Base-by-base conservation (phyloP, 2,329 filamentous ascomycete genomes). In the Aspergillus chevalieri region DNA sequence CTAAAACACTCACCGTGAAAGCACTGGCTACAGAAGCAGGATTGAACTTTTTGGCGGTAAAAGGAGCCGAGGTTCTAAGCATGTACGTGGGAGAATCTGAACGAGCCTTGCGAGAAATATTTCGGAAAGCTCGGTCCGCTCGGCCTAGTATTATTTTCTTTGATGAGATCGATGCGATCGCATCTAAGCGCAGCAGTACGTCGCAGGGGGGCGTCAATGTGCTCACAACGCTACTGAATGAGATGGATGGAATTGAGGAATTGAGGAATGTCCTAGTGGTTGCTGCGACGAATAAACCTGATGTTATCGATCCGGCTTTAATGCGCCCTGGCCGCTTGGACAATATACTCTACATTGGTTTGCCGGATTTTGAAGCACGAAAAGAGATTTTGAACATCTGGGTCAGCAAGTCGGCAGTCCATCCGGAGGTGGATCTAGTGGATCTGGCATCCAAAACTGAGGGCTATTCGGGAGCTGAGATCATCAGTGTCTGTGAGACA, bases 31-130 rank as follows among this genome's bases (percentile, higher is more conserved):
- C 89, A 6, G 90, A 94, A 67, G 89, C 88, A 26, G 86, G 87
- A 3, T 85, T 94, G 70, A 96, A 96, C 67, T 96, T 96, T 75
- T 85, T 96, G 64, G 86, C 90, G 7, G 88, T 97, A 57, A 95
- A 96, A 71, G 92, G 90, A 22, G 89, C 89, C 33, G 92, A 96
- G 69, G 80, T 96, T 10, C 83, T 95, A 52, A 94, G 90, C 71
- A 95, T 95, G 88, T 97, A 96, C 69, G 91, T 97, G 15, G 92
- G 92, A 53, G 92, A 97, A 68, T 92, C 90, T 2, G 92, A 97
- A 71, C 83, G 89, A 9, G 85, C 86, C 6, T 80, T 96, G 39
- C 83, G 92, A 34, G 86, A 89, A 48, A 82, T 96, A 1, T 96
- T 97, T 66, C 80, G 85, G 47, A 87, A 91, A 59, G 92, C 92